phyloP scores from a whole-genome alignment of 2,329 filamentous ascomycete genomes.

The Calonectria naviculata region DNA sequence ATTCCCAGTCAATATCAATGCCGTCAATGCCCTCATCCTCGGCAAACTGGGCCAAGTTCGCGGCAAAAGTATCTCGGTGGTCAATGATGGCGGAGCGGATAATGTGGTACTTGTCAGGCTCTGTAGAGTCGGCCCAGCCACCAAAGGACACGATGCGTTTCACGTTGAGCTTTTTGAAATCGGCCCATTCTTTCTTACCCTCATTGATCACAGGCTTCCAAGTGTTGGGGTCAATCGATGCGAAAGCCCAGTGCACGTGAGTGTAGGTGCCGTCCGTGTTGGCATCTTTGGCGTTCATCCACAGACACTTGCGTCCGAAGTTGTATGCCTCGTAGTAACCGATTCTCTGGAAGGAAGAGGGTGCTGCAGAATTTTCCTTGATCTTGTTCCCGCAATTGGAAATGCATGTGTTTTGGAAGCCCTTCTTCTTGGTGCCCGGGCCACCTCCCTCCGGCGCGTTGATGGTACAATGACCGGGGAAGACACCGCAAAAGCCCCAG shows the following conservation, averaged over 20 bases:
- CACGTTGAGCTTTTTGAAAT: neutral
- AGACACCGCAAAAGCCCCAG: neutral
- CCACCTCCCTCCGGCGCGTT: neutral
- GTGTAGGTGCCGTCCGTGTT: neutral
- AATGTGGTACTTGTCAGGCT: neutral
- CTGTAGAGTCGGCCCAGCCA: neutral
- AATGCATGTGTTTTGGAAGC: neutral
- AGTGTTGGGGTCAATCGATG: neutral
- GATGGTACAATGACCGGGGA: neutral
- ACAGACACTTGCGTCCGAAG: neutral
- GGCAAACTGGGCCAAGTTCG: neutral
- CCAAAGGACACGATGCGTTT: neutral
- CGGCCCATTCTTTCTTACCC: neutral
- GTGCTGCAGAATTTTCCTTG: neutral
- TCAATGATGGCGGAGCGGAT: neutral
- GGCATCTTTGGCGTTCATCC: neutral
- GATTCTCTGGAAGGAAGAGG: neutral
- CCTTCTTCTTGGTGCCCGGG: neutral
- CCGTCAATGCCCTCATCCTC: slow-evolving; percentile 37
- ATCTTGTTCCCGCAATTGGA: neutral
- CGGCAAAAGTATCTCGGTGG: neutral
- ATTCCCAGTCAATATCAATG: slow-evolving; percentile 44
- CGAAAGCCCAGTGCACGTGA: neutral
- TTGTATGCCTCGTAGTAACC: neutral
- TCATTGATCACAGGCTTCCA: neutral